Evolutionary conservation across 352 stramenopile species (phyloP).

Genomic region (Achlya hypogyna): DNA sequence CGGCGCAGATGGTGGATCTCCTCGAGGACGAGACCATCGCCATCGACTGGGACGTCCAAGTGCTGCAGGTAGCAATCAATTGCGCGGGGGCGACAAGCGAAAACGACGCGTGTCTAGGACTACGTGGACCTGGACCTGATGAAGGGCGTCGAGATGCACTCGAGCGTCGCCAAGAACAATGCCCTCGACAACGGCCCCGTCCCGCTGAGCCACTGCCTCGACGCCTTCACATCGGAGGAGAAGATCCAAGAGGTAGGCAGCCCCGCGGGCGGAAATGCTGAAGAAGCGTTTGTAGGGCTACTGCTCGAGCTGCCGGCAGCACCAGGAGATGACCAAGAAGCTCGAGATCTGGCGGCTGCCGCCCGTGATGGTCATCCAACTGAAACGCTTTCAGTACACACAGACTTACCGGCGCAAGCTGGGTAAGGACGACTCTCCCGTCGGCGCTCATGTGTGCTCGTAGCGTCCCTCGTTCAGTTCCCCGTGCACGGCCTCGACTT

Average conservation of each 20-base stretch:
- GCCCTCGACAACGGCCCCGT: slow-evolving; percentile 84
- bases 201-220: slow-evolving; percentile 64
- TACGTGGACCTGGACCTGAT: slow-evolving; percentile 75
- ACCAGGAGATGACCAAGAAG: slow-evolving; percentile 97
- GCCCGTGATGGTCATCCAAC: slow-evolving; percentile 96
- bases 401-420: slow-evolving; percentile 84
- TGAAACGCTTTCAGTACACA: slow-evolving; percentile 99
- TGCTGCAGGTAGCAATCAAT: slow-evolving; percentile 44
- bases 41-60: slow-evolving; percentile 77
- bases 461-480: slow-evolving; percentile 91
- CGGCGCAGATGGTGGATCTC: slow-evolving; percentile 56
- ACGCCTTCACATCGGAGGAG: slow-evolving; percentile 79
- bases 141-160: slow-evolving; percentile 73
- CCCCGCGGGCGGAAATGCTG: not conserved
- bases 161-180: slow-evolving; percentile 76
- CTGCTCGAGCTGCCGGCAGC: slow-evolving; percentile 93
- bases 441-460: not conserved
- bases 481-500: slow-evolving; percentile 94
- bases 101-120: slow-evolving; percentile 28
- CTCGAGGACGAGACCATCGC: slow-evolving; percentile 81
- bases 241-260: slow-evolving; percentile 67
- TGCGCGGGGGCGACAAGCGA: not conserved
- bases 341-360: slow-evolving; percentile 95
- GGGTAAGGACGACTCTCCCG: slow-evolving; percentile 32
- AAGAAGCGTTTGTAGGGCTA: slow-evolving; percentile 56